phyloP scores from a whole-genome alignment of 2,329 filamentous ascomycete species.

The Alternaria longipes region DNA sequence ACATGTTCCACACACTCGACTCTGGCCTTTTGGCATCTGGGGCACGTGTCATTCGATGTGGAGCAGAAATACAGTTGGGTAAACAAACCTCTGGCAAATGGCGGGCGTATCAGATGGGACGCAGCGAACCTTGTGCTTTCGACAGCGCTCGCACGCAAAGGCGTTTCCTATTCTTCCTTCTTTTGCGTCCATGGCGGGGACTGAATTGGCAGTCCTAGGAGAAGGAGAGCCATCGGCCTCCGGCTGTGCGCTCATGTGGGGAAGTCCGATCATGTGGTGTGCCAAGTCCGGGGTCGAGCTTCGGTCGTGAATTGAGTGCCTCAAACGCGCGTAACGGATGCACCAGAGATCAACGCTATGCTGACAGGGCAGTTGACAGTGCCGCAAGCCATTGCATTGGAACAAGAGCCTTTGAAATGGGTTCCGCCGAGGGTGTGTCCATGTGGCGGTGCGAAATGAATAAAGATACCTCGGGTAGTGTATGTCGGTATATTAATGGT shows the following conservation, averaged over 20 bases:
- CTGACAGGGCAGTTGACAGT: conserved; percentile 18
- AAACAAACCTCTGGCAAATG: conserved; percentile 48
- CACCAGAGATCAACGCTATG: conserved; percentile 19
- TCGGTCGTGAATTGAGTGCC: conserved; percentile 25
- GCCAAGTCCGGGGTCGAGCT: conserved; percentile 41
- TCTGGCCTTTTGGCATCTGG: conserved; percentile 49
- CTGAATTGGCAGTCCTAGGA: conserved; percentile 37
- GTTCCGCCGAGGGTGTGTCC: conserved; percentile 19
- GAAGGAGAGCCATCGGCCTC: conserved; percentile 37
- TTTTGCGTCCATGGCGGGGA: conserved; percentile 46
- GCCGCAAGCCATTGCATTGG: conserved; percentile 19
- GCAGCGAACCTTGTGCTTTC: conserved; percentile 50
- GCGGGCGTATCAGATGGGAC: conserved; percentile 45
- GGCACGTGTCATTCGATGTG: conserved; percentile 43
- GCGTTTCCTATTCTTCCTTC: conserved; percentile 50
- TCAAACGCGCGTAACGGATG: conserved; percentile 17
- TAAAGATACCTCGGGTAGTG: conserved; percentile 37
- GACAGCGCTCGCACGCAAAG: conserved; percentile 49
- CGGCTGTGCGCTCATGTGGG: conserved; percentile 44
- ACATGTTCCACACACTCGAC: conserved; percentile 51
- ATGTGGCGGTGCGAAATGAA: conserved; percentile 34
- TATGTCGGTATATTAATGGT: conserved; percentile 39
- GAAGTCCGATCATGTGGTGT: conserved; percentile 45
- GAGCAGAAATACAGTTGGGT: conserved; percentile 17
- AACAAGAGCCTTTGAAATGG: conserved; percentile 19